A percentile compares a stretch with the other conserved stretches of the same genome.
Conservation (phyloP, 257 asterid genomes). For the Osmanthus fragrans region DNA sequence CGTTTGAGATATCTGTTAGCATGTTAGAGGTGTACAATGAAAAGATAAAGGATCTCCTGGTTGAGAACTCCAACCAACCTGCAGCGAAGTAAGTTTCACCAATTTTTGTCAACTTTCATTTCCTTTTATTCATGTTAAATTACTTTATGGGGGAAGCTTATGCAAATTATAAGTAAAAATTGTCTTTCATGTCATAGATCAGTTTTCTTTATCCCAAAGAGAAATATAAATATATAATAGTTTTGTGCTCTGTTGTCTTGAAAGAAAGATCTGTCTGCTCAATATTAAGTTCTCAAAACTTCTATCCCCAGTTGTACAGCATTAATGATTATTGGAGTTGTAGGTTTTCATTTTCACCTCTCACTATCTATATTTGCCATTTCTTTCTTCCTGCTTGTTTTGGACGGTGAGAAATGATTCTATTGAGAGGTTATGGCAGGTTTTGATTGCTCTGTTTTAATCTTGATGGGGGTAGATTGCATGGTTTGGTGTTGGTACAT, state of each 20-base stretch:
- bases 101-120: conserved; percentile 15
- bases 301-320: background rate
- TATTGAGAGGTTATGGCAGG: background rate
- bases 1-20: conserved; percentile 77
- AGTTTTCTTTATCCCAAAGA: background rate
- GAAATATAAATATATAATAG: background rate
- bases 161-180: background rate
- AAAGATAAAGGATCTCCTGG: conserved; percentile 86
- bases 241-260: background rate
- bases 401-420: background rate
- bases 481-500: background rate
- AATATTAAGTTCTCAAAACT: background rate
- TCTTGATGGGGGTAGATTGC: background rate
- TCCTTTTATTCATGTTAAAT: background rate
- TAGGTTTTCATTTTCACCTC: background rate
- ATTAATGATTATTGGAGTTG: background rate
- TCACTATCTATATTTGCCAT: background rate
- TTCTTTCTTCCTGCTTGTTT: background rate
- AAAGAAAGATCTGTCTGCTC: background rate
- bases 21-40: conserved; percentile 98
- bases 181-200: background rate
- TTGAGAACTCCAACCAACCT: conserved; percentile 70
- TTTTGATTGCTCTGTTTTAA: background rate
- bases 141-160: background rate
- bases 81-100: conserved; percentile 69